A percentile compares a stretch with the other conserved stretches of the same genome.
Evolutionary conservation across 176 grass and related monocot species (phyloP).

Genomic region (Aechmea fasciata): DNA sequence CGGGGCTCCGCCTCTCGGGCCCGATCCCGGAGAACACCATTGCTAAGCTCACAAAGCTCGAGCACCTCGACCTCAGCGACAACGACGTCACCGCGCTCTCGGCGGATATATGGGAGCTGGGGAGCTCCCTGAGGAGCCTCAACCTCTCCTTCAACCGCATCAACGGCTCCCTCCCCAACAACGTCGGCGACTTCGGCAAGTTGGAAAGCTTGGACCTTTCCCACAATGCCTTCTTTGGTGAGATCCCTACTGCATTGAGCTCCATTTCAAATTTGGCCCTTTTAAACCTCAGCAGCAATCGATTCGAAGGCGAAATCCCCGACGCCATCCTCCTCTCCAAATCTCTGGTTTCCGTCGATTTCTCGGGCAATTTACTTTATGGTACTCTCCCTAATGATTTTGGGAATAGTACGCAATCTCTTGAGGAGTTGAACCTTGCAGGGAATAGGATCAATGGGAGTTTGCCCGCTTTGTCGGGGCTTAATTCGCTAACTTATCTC

Average conservation of each 20-base stretch:
- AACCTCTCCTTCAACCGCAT: constrained; percentile 77
- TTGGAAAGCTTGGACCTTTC: constrained; percentile 73
- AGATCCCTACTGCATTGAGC: constrained; percentile 41
- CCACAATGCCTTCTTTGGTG: constrained; percentile 48
- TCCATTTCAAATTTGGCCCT: constrained; percentile 38
- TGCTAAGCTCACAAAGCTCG: constrained; percentile 58
- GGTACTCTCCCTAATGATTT: constrained; percentile 24
- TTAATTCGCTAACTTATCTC: constrained; percentile 50
- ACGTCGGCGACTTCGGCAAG: constrained; percentile 57
- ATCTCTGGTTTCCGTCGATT: constrained; percentile 44
- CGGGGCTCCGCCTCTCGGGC: constrained; percentile 43
- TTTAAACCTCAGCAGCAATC: constrained; percentile 52
- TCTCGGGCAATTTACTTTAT: constrained; percentile 55
- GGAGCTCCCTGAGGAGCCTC: constrained; percentile 47
- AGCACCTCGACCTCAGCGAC: constrained; percentile 54
- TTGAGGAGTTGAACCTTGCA: constrained; percentile 24
- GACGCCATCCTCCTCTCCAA: constrained; percentile 21
- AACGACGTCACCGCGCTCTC: constrained; percentile 60
- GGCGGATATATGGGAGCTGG: constrained; percentile 62
- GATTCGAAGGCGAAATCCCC: constrained; percentile 40
- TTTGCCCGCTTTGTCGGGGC: constrained; percentile 49
- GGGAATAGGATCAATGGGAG: constrained; percentile 27
- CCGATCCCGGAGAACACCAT: constrained; percentile 65
- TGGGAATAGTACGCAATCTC: constrained; percentile 8
- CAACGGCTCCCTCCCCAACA: constrained; percentile 43